A percentile compares a stretch with the other conserved stretches of the same genome.
Conservation (phyloP, 306 rosid species). For the Quercus parvula region DNA sequence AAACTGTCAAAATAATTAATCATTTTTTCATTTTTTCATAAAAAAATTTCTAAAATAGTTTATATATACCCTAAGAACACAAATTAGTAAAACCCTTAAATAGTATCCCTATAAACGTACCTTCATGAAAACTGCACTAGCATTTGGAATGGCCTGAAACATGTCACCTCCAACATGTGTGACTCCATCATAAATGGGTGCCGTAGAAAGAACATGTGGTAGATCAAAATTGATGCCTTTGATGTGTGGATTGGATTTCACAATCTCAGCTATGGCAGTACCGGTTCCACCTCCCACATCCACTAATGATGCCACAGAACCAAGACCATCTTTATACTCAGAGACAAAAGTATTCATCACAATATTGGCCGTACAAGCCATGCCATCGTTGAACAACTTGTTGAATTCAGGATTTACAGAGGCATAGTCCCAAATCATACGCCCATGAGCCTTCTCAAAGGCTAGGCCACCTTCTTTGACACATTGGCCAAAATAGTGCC, state of each 20-base stretch:
- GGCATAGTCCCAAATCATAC: slow-evolving; percentile 29
- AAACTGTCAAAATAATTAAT: no score
- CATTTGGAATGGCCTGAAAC: slow-evolving; percentile 32
- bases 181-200: slow-evolving; percentile 24
- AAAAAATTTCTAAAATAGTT: no score
- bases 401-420: slow-evolving; percentile 25
- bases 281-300: slow-evolving; percentile 46
- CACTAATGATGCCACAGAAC: slow-evolving; percentile 18
- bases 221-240: slow-evolving; percentile 38
- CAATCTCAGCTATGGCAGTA: slow-evolving; percentile 12
- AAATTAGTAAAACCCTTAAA: no score
- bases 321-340: slow-evolving; percentile 21
- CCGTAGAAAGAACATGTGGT: slow-evolving; percentile 33
- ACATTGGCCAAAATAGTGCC: slow-evolving; percentile 32
- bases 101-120: not conserved
- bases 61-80: no score
- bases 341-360: slow-evolving; percentile 4
- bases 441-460: slow-evolving; percentile 28
- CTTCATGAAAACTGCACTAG: slow-evolving; percentile 41
- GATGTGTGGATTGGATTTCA: slow-evolving; percentile 28
- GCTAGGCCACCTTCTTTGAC: slow-evolving; percentile 25
- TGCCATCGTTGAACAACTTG: slow-evolving; percentile 28
- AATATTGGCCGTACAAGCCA: slow-evolving; percentile 31
- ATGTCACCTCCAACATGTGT: slow-evolving; percentile 42
- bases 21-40: not conserved